phyloP scores from a whole-genome alignment of 2,329 filamentous ascomycete genomes.

The Macrophomina phaseolina region DNA sequence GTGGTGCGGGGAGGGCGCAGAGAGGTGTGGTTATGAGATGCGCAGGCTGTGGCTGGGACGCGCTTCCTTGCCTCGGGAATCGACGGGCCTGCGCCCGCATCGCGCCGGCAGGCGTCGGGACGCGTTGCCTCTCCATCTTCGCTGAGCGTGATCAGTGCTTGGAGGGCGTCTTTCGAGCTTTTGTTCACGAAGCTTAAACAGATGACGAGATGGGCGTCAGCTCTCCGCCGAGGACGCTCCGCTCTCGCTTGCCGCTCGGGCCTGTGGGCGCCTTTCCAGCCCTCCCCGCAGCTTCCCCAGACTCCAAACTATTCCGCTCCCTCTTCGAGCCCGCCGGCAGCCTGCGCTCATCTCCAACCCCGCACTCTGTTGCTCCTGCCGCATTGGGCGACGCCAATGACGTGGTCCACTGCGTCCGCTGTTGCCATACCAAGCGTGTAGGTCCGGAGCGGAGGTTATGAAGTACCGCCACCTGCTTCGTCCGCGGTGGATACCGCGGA shows the following conservation, averaged over 20 bases:
- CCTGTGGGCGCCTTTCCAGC: background rate
- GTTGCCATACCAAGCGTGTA: background rate
- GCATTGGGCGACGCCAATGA: background rate
- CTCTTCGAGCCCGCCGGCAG: background rate
- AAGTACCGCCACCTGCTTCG: background rate
- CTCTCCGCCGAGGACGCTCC: background rate
- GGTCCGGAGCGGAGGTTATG: background rate
- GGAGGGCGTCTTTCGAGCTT: background rate
- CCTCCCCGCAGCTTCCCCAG: background rate
- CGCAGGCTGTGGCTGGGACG: background rate
- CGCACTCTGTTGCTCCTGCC: background rate
- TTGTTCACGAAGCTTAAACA: background rate
- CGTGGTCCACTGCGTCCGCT: background rate
- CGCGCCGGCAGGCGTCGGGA: slow-evolving; percentile 8
- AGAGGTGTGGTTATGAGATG: background rate
- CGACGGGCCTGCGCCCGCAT: background rate
- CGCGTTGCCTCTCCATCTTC: too few species aligned
- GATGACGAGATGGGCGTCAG: background rate
- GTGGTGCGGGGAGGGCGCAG: background rate
- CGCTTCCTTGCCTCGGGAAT: slow-evolving; percentile 4
- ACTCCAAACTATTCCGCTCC: background rate
- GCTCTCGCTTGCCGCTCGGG: background rate
- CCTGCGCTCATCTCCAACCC: background rate
- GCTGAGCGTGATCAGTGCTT: background rate
- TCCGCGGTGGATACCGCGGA: background rate